phyloP scores from a whole-genome alignment of 2,329 filamentous ascomycete species.

The Cordyceps javanica region DNA sequence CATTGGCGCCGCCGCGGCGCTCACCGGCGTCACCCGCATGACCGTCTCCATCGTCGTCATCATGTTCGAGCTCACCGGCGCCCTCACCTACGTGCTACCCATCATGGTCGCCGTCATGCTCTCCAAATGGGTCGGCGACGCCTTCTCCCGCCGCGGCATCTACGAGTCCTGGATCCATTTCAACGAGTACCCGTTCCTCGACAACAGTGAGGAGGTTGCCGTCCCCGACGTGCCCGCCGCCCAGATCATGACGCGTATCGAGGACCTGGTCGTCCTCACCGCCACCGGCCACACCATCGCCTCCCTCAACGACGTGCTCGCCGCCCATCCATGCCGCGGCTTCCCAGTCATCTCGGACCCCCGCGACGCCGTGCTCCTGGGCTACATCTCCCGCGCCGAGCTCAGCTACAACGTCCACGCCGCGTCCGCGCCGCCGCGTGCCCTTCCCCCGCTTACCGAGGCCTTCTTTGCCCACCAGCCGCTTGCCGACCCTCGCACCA shows the following conservation, averaged over 20 bases:
- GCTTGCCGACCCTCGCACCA: constrained; percentile 68
- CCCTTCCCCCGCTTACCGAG: constrained; percentile 64
- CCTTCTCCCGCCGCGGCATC: constrained; percentile 85
- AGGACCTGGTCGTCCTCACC: constrained; percentile 83
- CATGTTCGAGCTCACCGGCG: constrained; percentile 97
- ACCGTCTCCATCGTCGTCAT: constrained; percentile 98
- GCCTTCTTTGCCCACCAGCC: constrained; percentile 81
- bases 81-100: constrained; percentile 89
- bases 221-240: constrained; percentile 81
- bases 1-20: constrained; percentile 88
- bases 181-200: constrained; percentile 91
- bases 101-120: constrained; percentile 99
- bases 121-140: constrained; percentile 96
- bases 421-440: constrained; percentile 48
- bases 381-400: constrained; percentile 91
- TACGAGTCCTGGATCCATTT: constrained; percentile 98
- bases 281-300: constrained; percentile 83
- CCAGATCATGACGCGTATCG: constrained; percentile 86
- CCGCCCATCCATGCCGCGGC: constrained; percentile 72
- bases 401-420: constrained; percentile 68
- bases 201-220: constrained; percentile 75
- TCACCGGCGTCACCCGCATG: constrained; percentile 90
- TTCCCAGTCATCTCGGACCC: constrained; percentile 84
- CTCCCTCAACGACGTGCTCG: constrained; percentile 64
- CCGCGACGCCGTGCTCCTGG: constrained; percentile 71